phyloP scores from a whole-genome alignment of 345 rosid species.

The Bretschneidera sinensis region DNA sequence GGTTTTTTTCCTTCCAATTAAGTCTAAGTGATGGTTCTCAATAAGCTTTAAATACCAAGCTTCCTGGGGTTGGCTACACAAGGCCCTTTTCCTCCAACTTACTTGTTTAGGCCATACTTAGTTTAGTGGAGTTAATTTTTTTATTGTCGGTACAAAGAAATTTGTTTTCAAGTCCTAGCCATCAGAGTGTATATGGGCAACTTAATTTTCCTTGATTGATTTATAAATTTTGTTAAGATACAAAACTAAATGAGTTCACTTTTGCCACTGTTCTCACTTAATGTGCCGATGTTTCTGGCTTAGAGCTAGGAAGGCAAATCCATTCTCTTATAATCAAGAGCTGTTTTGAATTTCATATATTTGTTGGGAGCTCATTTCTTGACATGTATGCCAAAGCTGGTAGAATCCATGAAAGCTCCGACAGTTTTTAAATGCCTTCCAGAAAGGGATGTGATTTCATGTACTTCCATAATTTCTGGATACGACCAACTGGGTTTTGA shows the following conservation, averaged over 20 bases:
- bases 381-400: conserved; percentile 95
- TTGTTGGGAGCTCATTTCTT: conserved; percentile 89
- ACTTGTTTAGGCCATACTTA: no score
- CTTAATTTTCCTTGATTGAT: conserved; percentile 11
- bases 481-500: conserved; percentile 79
- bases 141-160: no score
- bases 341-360: conserved; percentile 51
- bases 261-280: conserved; percentile 69
- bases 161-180: no score
- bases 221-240: conserved; percentile 34
- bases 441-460: conserved; percentile 87
- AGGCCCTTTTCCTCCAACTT: no score
- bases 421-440: conserved; percentile 63
- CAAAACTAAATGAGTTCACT: conserved; percentile 72
- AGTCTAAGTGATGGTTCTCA: no score
- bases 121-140: no score
- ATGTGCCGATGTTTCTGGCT: conserved; percentile 48
- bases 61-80: no score
- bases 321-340: conserved; percentile 61
- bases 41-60: no score
- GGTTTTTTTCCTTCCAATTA: no score
- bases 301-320: conserved; percentile 65
- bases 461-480: conserved; percentile 82
- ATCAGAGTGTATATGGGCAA: no score
- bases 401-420: conserved; percentile 65